Evolutionary conservation across 202 grass and related monocot species (phyloP).

Genomic region (Saccharum hybrid): DNA sequence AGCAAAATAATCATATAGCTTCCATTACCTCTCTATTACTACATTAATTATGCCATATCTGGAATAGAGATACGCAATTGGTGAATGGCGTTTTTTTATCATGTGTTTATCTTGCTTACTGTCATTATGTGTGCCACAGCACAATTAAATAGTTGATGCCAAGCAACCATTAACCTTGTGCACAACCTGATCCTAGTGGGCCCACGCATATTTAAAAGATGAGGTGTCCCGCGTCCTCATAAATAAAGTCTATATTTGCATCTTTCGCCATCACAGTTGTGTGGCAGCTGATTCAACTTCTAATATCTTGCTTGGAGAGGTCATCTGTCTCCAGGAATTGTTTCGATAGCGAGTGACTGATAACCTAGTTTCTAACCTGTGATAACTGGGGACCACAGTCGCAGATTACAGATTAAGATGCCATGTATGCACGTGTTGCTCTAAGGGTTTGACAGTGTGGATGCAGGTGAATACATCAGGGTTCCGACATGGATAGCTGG

Average conservation of each 20-base stretch:
- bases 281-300: not conserved
- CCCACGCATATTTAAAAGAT: not conserved
- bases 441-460: not conserved
- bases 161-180: not conserved
- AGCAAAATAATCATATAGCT: not conserved
- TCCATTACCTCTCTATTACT: not conserved
- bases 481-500: not conserved
- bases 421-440: not conserved
- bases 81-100: not conserved
- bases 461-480: not conserved
- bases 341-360: not conserved
- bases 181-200: not conserved
- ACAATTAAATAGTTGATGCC: not conserved
- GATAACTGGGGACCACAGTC: not conserved
- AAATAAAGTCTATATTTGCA: not conserved
- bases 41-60: not conserved
- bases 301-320: not conserved
- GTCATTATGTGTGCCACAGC: not conserved
- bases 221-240: not conserved
- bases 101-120: not conserved
- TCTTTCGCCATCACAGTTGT: constrained; percentile 8
- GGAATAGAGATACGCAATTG: not conserved
- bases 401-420: not conserved
- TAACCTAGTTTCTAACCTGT: not conserved
- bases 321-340: not conserved